These are phyloP conservation scores for Saturnispora kantuleensis DNA, from an alignment of 805 yeast species.

Conservation along the genomic window DNA sequence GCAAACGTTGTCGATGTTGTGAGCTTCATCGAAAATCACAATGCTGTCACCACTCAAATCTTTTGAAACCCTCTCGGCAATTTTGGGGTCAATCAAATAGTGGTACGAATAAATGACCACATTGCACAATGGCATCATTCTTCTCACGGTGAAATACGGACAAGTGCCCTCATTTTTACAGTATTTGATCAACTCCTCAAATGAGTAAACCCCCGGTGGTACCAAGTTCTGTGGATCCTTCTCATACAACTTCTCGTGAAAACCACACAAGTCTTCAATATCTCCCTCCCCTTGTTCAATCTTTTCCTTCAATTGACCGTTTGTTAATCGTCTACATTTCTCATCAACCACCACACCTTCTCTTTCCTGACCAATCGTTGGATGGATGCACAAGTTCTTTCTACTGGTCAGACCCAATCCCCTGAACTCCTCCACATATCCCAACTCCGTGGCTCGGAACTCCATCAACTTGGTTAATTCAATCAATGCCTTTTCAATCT, in stretches of 20 bases:
- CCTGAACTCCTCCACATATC: constrained; percentile 80
- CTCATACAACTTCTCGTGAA: constrained; percentile 82
- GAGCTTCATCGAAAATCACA: constrained; percentile 96
- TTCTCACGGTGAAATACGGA: constrained; percentile 94
- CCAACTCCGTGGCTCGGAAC: constrained; percentile 72
- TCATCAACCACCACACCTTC: constrained; percentile 94
- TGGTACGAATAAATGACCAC: constrained; percentile 94
- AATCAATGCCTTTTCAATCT: constrained; percentile 91
- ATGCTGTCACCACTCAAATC: constrained; percentile 90
- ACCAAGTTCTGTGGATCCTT: constrained; percentile 80
- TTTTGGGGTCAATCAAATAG: constrained; percentile 91
- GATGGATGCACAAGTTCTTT: constrained; percentile 89
- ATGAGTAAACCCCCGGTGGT: constrained; percentile 91
- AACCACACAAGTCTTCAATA: constrained; percentile 61
- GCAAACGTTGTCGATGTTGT: constrained; percentile 96
- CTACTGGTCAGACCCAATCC: constrained; percentile 92
- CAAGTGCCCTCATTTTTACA: constrained; percentile 77
- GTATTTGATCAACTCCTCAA: constrained; percentile 69
- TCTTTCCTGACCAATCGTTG: constrained; percentile 75
- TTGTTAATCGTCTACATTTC: constrained; percentile 88
- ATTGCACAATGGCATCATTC: constrained; percentile 94
- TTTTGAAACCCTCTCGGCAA: constrained; percentile 87
- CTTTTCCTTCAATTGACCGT: constrained; percentile 71
- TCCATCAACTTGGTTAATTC: constrained; percentile 86
- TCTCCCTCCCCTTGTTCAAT: constrained; percentile 51